A percentile compares a stretch with the other conserved stretches of the same genome.
Evolutionary conservation across 345 rosid genomes (phyloP).

Genomic region (Eucalyptus curtisii): DNA sequence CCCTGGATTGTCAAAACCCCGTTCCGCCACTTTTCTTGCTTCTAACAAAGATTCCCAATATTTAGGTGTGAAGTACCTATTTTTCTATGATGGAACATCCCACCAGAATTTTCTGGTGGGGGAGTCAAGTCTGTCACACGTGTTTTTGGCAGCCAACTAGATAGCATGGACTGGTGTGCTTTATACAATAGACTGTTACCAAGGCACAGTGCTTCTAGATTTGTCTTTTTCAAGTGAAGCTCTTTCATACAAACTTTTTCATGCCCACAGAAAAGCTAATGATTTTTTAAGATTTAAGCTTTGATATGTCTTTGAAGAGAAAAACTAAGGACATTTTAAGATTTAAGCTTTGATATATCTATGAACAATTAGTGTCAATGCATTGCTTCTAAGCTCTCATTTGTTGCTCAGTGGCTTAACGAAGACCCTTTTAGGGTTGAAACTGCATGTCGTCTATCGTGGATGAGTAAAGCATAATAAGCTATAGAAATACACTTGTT

Average conservation of each 20-base stretch:
- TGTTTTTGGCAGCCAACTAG: not conserved
- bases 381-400: not conserved
- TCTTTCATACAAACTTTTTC: not conserved
- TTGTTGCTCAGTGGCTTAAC: not conserved
- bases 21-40: not conserved
- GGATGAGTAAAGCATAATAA: not conserved
- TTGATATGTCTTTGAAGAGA: not conserved
- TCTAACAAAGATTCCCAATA: not conserved
- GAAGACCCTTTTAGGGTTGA: not conserved
- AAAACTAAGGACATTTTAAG: not conserved
- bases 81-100: not conserved
- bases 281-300: not conserved
- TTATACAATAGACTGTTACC: not conserved
- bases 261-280: not conserved
- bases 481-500: not conserved
- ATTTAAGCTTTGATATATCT: not conserved
- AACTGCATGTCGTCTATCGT: not conserved
- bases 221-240: not conserved
- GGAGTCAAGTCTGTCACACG: not conserved
- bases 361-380: not conserved
- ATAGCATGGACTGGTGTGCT: not conserved
- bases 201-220: not conserved
- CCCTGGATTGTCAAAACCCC: not conserved
- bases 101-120: not conserved
- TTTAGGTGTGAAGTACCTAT: not conserved